phyloP scores from a whole-genome alignment of 768 basidiomycete species.

The Udeniomyces megalosporus region DNA sequence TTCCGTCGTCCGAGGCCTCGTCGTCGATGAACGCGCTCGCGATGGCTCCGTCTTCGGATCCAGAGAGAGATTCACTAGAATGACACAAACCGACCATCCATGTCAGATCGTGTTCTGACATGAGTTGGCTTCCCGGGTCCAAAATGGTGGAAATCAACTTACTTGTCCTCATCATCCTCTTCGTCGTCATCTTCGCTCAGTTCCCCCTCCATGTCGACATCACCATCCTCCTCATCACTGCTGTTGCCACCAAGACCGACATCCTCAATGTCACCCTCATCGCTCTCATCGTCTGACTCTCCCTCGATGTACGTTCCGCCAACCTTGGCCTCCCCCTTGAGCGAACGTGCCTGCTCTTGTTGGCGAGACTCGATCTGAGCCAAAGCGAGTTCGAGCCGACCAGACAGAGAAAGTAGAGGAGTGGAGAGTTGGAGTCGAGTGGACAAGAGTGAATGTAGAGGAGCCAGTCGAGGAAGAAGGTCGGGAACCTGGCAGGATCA shows the following conservation, averaged over 20 bases:
- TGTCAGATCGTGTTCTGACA: no score
- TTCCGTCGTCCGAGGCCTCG: conserved; percentile 9
- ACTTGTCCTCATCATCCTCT: conserved; percentile 33
- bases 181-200: conserved; percentile 46
- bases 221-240: conserved; percentile 20
- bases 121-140: background rate
- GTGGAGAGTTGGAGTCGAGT: conserved; percentile 67
- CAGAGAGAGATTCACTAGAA: background rate
- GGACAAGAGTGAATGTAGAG: conserved; percentile 64
- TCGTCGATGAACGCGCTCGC: conserved; percentile 11
- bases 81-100: background rate
- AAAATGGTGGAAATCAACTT: background rate
- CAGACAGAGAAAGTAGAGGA: conserved; percentile 66
- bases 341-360: conserved; percentile 32
- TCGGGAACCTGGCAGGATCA: conserved; percentile 74
- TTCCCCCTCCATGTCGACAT: conserved; percentile 39
- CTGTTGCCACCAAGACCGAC: conserved; percentile 20
- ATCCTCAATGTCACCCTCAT: conserved; percentile 26
- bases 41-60: background rate
- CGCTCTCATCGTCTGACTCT: conserved; percentile 45
- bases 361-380: conserved; percentile 75
- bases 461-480: conserved; percentile 68
- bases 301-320: conserved; percentile 56
- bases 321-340: conserved; percentile 19
- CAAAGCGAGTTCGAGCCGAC: conserved; percentile 81